A percentile compares a stretch with the other conserved stretches of the same genome.
These are phyloP conservation scores for Myochromella boudieri DNA, from an alignment of 768 basidiomycete species.

Conservation along the genomic window DNA sequence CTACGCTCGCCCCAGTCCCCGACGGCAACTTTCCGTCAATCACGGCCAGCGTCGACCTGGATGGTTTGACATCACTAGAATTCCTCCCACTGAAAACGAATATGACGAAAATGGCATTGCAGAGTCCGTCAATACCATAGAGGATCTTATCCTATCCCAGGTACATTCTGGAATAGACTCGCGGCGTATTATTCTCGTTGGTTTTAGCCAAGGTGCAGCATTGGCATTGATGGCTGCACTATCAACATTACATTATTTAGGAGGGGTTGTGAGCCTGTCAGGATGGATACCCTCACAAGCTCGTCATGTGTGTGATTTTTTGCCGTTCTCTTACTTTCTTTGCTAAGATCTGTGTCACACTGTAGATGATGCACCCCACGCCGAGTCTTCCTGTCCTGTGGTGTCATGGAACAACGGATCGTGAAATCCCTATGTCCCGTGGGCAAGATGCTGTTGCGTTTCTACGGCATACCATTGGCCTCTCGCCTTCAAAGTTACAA, in stretches of 20 bases:
- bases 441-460: slow-evolving; percentile 33
- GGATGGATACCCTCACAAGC: slow-evolving; percentile 43
- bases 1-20: slow-evolving; percentile 21
- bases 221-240: slow-evolving; percentile 37
- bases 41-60: slow-evolving; percentile 29
- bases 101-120: slow-evolving; percentile 33
- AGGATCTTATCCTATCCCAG: slow-evolving; percentile 35
- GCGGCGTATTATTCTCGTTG: slow-evolving; percentile 36
- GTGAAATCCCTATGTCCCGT: slow-evolving; percentile 33
- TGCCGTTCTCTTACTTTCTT: neutral
- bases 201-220: slow-evolving; percentile 45
- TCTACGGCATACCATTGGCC: slow-evolving; percentile 25
- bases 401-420: slow-evolving; percentile 39
- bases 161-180: slow-evolving; percentile 36
- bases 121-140: slow-evolving; percentile 34
- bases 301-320: slow-evolving; percentile 28
- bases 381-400: slow-evolving; percentile 40
- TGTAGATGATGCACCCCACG: slow-evolving; percentile 33
- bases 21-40: slow-evolving; percentile 28
- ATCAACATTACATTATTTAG: slow-evolving; percentile 40
- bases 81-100: slow-evolving; percentile 35
- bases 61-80: slow-evolving; percentile 41
- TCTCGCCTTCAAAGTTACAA: slow-evolving; percentile 19
- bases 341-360: neutral
- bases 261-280: slow-evolving; percentile 42